Conservation (phyloP, 2,329 filamentous ascomycete species). For the Lachnellula willkommii region DNA sequence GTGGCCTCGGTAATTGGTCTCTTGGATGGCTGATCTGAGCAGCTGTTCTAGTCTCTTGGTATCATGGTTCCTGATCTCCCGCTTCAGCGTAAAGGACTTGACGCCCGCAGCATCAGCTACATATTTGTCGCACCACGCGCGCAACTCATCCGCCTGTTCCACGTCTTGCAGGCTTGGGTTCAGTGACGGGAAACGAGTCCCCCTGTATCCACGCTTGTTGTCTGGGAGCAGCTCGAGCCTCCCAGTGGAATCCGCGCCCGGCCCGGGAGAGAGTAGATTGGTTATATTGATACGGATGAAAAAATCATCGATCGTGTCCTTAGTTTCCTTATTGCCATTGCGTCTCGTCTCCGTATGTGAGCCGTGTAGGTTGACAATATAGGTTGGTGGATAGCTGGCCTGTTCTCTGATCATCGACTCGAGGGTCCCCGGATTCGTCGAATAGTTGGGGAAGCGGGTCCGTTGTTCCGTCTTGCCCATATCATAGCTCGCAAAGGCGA, state of each 20-base stretch:
- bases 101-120: conserved; percentile 53
- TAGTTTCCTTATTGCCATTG: conserved; percentile 40
- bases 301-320: conserved; percentile 52
- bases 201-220: conserved; percentile 58
- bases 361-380: conserved; percentile 29
- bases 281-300: conserved; percentile 55
- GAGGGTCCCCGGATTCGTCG: conserved; percentile 19
- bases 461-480: conserved; percentile 19
- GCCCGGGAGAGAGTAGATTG: conserved; percentile 48
- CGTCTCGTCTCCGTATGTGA: conserved; percentile 28
- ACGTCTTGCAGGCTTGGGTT: conserved; percentile 40
- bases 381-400: conserved; percentile 24
- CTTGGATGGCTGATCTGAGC: conserved; percentile 52
- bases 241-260: conserved; percentile 34
- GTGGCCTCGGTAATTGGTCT: conserved; percentile 63
- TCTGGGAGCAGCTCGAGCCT: conserved; percentile 50
- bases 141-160: conserved; percentile 8
- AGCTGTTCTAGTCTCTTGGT: conserved; percentile 45
- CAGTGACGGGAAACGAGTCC: conserved; percentile 50
- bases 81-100: conserved; percentile 50
- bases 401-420: conserved; percentile 25
- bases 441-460: conserved; percentile 27
- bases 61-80: conserved; percentile 57
- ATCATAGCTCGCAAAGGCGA: conserved; percentile 25
- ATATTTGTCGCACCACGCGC: conserved; percentile 61